Conservation (phyloP, 352 stramenopile species). For the Pythium myriotylum region DNA sequence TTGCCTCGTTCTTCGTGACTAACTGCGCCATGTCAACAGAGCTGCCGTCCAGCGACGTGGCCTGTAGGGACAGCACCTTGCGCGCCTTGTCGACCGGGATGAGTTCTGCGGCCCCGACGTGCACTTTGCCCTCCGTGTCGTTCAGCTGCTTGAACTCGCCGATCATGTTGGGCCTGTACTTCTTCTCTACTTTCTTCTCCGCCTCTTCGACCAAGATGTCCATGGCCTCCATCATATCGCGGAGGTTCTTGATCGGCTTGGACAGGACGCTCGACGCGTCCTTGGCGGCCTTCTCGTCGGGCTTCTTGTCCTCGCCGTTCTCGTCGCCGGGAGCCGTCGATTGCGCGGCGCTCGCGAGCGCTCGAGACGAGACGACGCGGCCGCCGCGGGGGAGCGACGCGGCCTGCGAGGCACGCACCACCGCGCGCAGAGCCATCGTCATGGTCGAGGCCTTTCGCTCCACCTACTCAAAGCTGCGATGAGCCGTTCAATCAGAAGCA, state of each 20-base stretch:
- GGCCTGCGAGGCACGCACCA: neutral
- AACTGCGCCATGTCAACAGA: slow-evolving; percentile 56
- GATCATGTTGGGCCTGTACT: slow-evolving; percentile 89
- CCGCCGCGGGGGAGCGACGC: neutral
- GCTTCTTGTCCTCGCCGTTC: neutral
- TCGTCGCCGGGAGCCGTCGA: slow-evolving; percentile 6
- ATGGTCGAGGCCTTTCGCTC: neutral
- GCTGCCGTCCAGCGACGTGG: slow-evolving; percentile 52
- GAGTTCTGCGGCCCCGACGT: slow-evolving; percentile 52
- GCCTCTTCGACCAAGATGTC: slow-evolving; percentile 85
- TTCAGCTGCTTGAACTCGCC: slow-evolving; percentile 90
- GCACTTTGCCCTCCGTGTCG: slow-evolving; percentile 82
- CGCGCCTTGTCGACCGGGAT: slow-evolving; percentile 60
- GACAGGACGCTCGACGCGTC: slow-evolving; percentile 23
- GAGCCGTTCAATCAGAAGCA: slow-evolving; percentile 13
- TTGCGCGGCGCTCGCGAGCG: slow-evolving; percentile 1
- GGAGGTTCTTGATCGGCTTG: slow-evolving; percentile 73
- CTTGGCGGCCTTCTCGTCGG: neutral
- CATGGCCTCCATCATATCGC: slow-evolving; percentile 71
- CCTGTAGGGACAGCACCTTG: slow-evolving; percentile 54
- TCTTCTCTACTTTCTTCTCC: slow-evolving; percentile 83
- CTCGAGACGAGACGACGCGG: neutral
- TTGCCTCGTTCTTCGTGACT: slow-evolving; percentile 43
- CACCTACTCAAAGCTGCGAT: neutral
- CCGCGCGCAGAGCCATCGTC: slow-evolving; percentile 5